Evolutionary conservation across 2,329 filamentous ascomycete genomes (phyloP).

Genomic region (Cephalotrichum gorgonifer): DNA sequence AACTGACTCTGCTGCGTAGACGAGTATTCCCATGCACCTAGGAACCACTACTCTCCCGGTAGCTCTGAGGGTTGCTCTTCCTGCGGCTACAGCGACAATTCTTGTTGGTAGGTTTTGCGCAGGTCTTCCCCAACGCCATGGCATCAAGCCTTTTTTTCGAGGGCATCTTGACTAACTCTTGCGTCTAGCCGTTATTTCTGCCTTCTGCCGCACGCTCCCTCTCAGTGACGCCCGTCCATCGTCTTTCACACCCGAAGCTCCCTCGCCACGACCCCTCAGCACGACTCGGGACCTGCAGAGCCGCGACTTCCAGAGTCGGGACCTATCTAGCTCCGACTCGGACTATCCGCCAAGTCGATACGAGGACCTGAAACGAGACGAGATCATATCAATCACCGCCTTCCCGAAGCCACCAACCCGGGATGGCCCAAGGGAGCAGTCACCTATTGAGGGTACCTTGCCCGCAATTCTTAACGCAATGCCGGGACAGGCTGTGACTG

Average conservation of each 20-base stretch:
- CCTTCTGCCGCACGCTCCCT: slow-evolving; percentile 24
- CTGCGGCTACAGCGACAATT: slow-evolving; percentile 37
- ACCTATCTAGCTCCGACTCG: slow-evolving; percentile 30
- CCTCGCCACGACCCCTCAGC: slow-evolving; percentile 23
- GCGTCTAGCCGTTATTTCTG: slow-evolving; percentile 22
- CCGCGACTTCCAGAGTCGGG: slow-evolving; percentile 15
- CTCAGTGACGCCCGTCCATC: slow-evolving; percentile 17
- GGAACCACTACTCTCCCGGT: slow-evolving; percentile 32
- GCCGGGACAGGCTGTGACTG: slow-evolving; percentile 21
- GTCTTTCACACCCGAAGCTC: slow-evolving; percentile 24
- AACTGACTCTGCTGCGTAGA: slow-evolving; percentile 21
- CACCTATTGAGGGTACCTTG: slow-evolving; percentile 16
- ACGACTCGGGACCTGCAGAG: slow-evolving; percentile 9
- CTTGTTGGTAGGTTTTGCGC: slow-evolving; percentile 32
- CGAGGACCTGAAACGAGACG: slow-evolving; percentile 35
- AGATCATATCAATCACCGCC: slow-evolving; percentile 23
- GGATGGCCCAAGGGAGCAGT: slow-evolving; percentile 15
- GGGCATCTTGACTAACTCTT: slow-evolving; percentile 3
- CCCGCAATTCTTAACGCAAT: slow-evolving; percentile 27
- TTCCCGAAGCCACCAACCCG: slow-evolving; percentile 15
- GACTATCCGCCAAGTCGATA: slow-evolving; percentile 35
- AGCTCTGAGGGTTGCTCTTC: slow-evolving; percentile 36
- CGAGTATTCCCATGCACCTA: slow-evolving; percentile 40
- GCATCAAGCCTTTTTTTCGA: background rate
- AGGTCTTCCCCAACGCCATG: background rate